A percentile compares a stretch with the other conserved stretches of the same genome.
phyloP scores from a whole-genome alignment of 2,329 filamentous ascomycete species.

The Stagonosporopsis chrysanthemi region DNA sequence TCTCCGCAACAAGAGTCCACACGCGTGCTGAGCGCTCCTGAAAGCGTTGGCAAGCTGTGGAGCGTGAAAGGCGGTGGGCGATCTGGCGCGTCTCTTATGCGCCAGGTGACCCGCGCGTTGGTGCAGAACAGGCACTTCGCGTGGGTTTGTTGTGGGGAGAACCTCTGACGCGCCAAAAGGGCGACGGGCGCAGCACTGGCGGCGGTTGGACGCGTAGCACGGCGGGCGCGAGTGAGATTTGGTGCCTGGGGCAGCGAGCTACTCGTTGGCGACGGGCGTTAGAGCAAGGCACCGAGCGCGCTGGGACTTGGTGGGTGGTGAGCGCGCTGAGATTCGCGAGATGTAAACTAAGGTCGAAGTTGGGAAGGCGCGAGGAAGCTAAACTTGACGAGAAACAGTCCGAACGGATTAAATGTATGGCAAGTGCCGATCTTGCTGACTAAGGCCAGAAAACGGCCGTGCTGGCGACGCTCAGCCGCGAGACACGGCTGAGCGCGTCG shows the following conservation, averaged over 20 bases:
- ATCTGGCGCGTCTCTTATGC: slow-evolving; percentile 25
- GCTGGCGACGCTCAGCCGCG: slow-evolving; percentile 5
- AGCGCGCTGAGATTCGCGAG: slow-evolving; percentile 45
- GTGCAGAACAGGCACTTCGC: slow-evolving; percentile 15
- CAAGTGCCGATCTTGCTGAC: slow-evolving; percentile 32
- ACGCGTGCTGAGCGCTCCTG: slow-evolving; percentile 15
- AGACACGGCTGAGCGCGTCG: slow-evolving; percentile 17
- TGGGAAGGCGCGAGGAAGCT: slow-evolving; percentile 45
- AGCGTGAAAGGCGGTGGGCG: slow-evolving; percentile 21
- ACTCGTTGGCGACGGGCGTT: slow-evolving; percentile 33
- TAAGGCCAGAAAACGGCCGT: slow-evolving; percentile 23
- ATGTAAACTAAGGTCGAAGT: slow-evolving; percentile 48
- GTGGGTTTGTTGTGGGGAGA: slow-evolving; percentile 24
- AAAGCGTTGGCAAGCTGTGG: slow-evolving; percentile 8
- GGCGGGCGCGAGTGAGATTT: slow-evolving; percentile 35
- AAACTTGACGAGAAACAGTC: slow-evolving; percentile 23
- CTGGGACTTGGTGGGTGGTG: slow-evolving; percentile 30
- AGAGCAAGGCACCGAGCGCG: slow-evolving; percentile 37
- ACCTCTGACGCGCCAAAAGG: slow-evolving; percentile 27
- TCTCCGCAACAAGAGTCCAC: slow-evolving; percentile 30
- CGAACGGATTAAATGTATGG: slow-evolving; percentile 23
- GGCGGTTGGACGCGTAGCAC: slow-evolving; percentile 41
- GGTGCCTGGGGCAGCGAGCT: slow-evolving; percentile 32
- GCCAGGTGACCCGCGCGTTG: slow-evolving; percentile 29
- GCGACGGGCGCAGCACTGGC: slow-evolving; percentile 30